These are phyloP conservation scores for Suillus decipiens DNA, from an alignment of 768 basidiomycete species.

Conservation along the genomic window DNA sequence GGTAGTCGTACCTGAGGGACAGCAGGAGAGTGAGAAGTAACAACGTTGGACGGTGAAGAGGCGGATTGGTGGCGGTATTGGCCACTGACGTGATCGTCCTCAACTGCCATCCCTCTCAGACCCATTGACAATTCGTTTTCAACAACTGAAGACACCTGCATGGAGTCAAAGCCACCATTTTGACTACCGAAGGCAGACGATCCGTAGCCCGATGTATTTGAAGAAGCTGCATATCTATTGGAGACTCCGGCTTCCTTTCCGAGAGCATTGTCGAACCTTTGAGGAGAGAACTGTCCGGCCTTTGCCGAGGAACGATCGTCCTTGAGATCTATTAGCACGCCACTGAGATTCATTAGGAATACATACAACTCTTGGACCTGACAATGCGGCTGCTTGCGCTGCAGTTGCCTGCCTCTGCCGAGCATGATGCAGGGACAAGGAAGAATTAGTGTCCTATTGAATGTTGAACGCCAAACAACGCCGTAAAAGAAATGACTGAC, in stretches of 20 bases:
- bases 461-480: constrained; percentile 17
- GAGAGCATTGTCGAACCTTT: constrained; percentile 49
- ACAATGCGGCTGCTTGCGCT: constrained; percentile 38
- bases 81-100: constrained; percentile 47
- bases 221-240: constrained; percentile 47
- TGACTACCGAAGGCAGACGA: constrained; percentile 32
- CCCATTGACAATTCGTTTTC: constrained; percentile 58
- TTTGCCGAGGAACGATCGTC: constrained; percentile 51
- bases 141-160: constrained; percentile 40
- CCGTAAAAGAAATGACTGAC: constrained; percentile 36
- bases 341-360: constrained; percentile 10
- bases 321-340: constrained; percentile 33
- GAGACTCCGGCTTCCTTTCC: constrained; percentile 41
- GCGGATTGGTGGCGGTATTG: constrained; percentile 42
- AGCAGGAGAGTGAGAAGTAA: constrained; percentile 30
- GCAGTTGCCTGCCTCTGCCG: constrained; percentile 48
- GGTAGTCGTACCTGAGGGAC: constrained; percentile 44
- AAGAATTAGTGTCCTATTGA: constrained; percentile 42
- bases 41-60: constrained; percentile 29
- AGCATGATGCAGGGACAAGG: constrained; percentile 46
- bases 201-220: constrained; percentile 37
- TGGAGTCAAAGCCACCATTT: constrained; percentile 38
- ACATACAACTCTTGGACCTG: constrained; percentile 43
- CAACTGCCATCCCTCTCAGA: constrained; percentile 62
- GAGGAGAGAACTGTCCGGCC: constrained; percentile 53